phyloP scores from a whole-genome alignment of 345 rosid species.

The Acer yangbiense region DNA sequence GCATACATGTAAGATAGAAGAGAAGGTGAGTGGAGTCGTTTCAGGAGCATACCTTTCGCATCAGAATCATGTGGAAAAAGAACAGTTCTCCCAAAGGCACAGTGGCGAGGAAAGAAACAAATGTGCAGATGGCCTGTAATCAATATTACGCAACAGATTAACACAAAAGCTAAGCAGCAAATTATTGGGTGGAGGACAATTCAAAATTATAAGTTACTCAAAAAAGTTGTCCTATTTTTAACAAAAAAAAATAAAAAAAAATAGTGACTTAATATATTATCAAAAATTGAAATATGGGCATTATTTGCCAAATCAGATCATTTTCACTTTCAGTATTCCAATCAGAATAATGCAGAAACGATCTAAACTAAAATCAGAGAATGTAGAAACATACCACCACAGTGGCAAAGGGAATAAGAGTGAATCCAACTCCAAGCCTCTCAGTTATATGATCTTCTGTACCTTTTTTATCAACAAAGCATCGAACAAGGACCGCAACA shows the following conservation, averaged over 20 bases:
- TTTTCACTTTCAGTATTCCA: neutral
- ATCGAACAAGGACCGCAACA: constrained; percentile 80
- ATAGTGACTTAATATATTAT: neutral
- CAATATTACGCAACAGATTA: constrained; percentile 15
- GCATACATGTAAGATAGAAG: constrained; percentile 14
- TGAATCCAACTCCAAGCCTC: constrained; percentile 85
- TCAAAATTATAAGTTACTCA: neutral
- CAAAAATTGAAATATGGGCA: neutral
- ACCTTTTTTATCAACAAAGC: constrained; percentile 71
- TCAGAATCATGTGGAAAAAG: constrained; percentile 88
- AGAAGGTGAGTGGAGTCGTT: neutral
- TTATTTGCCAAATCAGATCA: neutral
- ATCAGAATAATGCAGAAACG: constrained; percentile 10
- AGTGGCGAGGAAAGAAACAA: constrained; percentile 76
- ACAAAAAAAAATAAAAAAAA: neutral
- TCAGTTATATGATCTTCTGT: constrained; percentile 70
- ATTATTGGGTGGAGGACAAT: neutral
- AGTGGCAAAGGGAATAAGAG: constrained; percentile 72
- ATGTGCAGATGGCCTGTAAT: constrained; percentile 76
- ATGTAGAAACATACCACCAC: constrained; percentile 62
- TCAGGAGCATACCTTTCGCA: constrained; percentile 60
- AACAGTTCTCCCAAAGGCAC: constrained; percentile 86
- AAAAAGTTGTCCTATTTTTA: neutral
- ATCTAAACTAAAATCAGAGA: constrained; percentile 9
- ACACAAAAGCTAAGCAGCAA: neutral